Conservation (phyloP, 2,329 filamentous ascomycete genomes). For the Penicillium oxalicum region DNA sequence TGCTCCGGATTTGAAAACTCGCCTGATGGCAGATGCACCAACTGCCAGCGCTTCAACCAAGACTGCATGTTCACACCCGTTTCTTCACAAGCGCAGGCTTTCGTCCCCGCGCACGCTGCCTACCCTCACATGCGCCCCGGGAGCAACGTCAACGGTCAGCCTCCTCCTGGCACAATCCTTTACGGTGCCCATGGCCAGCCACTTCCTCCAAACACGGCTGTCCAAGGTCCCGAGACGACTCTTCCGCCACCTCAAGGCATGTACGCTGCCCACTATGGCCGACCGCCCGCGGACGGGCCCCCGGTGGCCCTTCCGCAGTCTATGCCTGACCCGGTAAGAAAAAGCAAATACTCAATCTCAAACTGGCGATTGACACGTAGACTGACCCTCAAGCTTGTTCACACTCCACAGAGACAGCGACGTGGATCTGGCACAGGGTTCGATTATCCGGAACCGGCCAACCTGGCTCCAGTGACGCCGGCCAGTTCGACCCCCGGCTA, state of each 20-base stretch:
- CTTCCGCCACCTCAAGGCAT: constrained; percentile 38
- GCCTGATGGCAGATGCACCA: constrained; percentile 65
- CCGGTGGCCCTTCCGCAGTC: constrained; percentile 34
- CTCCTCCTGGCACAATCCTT: constrained; percentile 34
- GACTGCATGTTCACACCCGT: constrained; percentile 73
- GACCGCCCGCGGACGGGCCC: constrained; percentile 24
- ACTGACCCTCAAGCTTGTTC: constrained; percentile 3
- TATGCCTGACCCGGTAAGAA: constrained; percentile 45
- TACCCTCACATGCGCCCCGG: constrained; percentile 47
- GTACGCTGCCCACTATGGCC: constrained; percentile 36
- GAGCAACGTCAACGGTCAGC: constrained; percentile 28
- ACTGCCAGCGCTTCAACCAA: constrained; percentile 68
- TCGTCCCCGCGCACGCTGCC: constrained; percentile 65
- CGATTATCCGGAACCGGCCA: constrained; percentile 44
- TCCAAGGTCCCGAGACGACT: constrained; percentile 31
- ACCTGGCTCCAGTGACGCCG: constrained; percentile 44
- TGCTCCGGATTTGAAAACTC: constrained; percentile 70
- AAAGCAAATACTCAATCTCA: constrained; percentile 14
- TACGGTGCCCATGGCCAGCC: constrained; percentile 49
- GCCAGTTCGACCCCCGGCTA: constrained; percentile 40
- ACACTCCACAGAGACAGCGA: constrained; percentile 32
- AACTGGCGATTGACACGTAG: neutral
- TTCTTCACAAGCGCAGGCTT: constrained; percentile 66
- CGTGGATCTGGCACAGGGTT: constrained; percentile 42
- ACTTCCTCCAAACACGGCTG: constrained; percentile 41